Evolutionary conservation across 2,329 filamentous ascomycete species (phyloP), one percentile per base, ranked within the genome.

Genomic region (Lasiodiplodia citricola): DNA sequence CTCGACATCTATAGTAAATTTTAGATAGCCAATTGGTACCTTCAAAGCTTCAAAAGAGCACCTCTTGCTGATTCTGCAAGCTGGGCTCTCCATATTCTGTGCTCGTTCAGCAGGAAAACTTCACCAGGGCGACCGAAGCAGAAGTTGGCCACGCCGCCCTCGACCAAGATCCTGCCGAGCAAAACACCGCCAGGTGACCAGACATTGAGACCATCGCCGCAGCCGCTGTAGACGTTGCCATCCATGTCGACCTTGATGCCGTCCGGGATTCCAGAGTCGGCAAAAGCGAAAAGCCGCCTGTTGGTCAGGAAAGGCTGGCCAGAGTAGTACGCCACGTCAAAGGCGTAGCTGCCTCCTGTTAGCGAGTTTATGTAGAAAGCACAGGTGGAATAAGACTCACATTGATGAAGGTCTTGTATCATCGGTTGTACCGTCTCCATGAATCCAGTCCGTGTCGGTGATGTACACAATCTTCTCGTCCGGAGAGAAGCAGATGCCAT

Each of bases 191-290:
- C 80, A 1, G 79, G 70, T 56, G 77, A 83, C 80, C 82, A 87
- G 2, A 87, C 79, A 70, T 85, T 83, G n/a, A 87, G 75, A 13
- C 85, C 85, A 68, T 84, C 84, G 3, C 79, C 80, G 68, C 83
- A 84, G 0, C 82, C 83, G 50, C 81, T 78, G 71, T 83, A 90
- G 2, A 90, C 82, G 64, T 88, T 87, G 1, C 87, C 87, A 14
- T 83, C 77, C 8, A 80, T 77, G 71, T 88, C 87, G 68, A 82
- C 83, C 70, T 88, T 86, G 52, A 88, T 79, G 35, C 77, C 80
- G 69, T 72, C 78, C 0, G 87, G 85, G 6, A 83, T 78, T 0
- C 85, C 85, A 0, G 76, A 76, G 41, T 81, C 79, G 0, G 83
- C 81, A 70, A 83, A 84, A 1, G 86, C 83, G 71, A 89, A 88